These are phyloP conservation scores for Aspergillus mulundensis DNA, from an alignment of 495 filamentous ascomycete species.

Conservation along the genomic window DNA sequence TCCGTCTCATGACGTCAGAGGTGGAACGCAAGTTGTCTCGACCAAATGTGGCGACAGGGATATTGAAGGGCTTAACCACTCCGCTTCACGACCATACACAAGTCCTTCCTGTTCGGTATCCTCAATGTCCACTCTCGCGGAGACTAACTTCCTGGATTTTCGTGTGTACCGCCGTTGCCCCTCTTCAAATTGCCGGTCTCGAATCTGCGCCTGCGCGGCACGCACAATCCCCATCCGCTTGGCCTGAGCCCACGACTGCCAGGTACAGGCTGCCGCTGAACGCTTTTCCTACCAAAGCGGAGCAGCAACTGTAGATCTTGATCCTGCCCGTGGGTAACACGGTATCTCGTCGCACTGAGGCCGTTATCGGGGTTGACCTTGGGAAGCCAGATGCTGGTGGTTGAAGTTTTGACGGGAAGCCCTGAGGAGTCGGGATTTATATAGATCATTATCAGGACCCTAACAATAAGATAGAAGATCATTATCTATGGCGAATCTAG, in stretches of 20 bases:
- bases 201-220: neutral
- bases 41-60: conserved; percentile 15
- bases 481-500: conserved; percentile 13
- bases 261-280: conserved; percentile 5
- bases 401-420: conserved; percentile 1
- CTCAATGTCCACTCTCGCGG: conserved; percentile 10
- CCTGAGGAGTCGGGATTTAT: neutral
- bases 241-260: neutral
- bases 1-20: conserved; percentile 14
- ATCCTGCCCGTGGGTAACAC: neutral
- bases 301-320: conserved; percentile 9
- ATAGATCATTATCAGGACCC: conserved; percentile 7
- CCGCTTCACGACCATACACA: conserved; percentile 8
- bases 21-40: conserved; percentile 10
- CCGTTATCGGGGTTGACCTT: neutral
- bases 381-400: conserved; percentile 3
- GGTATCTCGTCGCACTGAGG: neutral
- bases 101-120: conserved; percentile 10
- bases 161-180: conserved; percentile 8
- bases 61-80: conserved; percentile 11
- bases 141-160: conserved; percentile 5
- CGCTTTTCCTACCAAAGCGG: conserved; percentile 2
- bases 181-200: neutral
- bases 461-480: conserved; percentile 9
- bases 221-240: conserved; percentile 2